Conservation (phyloP, 1,284 basidiomycete species). For the Melampsora abietis-canadensis region DNA sequence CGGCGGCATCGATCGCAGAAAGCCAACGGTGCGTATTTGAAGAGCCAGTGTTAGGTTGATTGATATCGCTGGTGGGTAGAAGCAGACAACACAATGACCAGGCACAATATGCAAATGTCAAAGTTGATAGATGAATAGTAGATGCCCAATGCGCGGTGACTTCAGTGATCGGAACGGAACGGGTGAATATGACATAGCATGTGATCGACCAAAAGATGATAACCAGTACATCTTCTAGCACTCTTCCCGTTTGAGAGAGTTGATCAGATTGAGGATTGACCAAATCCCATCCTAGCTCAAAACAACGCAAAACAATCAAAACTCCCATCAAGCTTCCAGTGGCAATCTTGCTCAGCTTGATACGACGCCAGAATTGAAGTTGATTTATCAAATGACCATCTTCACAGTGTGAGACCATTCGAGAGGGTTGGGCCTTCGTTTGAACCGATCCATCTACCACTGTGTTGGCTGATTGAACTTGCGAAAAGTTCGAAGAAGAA, state of each 20-base stretch:
- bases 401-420: not conserved
- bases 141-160: not conserved
- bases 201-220: slow-evolving; percentile 9
- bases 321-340: not conserved
- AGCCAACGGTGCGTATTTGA: slow-evolving; percentile 6
- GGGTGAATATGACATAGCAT: not conserved
- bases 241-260: not conserved
- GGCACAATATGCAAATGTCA: not conserved
- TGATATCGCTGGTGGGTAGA: not conserved
- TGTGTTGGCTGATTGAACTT: not conserved
- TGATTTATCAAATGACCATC: slow-evolving; percentile 9
- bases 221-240: not conserved
- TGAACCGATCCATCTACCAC: not conserved
- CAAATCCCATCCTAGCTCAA: slow-evolving; percentile 11
- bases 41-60: not conserved
- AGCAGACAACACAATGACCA: slow-evolving; percentile 10
- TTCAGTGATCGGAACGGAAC: slow-evolving; percentile 1
- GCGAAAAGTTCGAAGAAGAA: not conserved
- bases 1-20: not conserved
- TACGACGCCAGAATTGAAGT: not conserved
- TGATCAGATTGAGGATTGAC: not conserved
- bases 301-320: not conserved
- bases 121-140: not conserved
- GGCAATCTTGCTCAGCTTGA: slow-evolving; percentile 8
- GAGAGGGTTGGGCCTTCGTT: not conserved